A percentile compares a stretch with the other conserved stretches of the same genome.
These are phyloP conservation scores for Umbelopsis ramanniana DNA, from an alignment of 192 early-diverging fungal species.

Conservation along the genomic window DNA sequence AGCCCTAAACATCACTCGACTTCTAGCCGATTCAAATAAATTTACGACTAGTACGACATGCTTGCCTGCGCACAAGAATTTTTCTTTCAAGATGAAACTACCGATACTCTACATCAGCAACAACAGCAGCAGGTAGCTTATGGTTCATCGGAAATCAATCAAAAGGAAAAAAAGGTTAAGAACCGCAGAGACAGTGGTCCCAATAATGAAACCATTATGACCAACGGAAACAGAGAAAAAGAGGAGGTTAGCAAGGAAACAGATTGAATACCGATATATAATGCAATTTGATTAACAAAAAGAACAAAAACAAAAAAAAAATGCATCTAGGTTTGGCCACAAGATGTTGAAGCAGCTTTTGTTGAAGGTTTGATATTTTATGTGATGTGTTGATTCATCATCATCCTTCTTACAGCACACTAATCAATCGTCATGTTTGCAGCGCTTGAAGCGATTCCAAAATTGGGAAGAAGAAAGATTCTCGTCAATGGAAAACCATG, in stretches of 20 bases:
- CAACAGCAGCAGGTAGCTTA: neutral
- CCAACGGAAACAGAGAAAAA: conserved; percentile 29
- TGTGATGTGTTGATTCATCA: neutral
- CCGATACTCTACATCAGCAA: conserved; percentile 15
- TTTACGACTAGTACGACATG: conserved; percentile 23
- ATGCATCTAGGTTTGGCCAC: conserved; percentile 58
- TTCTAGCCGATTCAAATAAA: neutral
- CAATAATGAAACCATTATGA: conserved; percentile 4
- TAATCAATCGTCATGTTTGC: conserved; percentile 15
- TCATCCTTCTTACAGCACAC: neutral
- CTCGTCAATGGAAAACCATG: conserved; percentile 58
- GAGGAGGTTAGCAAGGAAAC: conserved; percentile 27
- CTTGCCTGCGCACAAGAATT: conserved; percentile 40
- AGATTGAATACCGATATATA: neutral
- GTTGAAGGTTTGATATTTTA: conserved; percentile 53
- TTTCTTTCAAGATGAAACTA: conserved; percentile 29
- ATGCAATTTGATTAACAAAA: too few relatives aligned
- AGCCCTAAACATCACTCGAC: neutral
- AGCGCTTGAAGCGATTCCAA: conserved; percentile 58
- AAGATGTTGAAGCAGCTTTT: conserved; percentile 62
- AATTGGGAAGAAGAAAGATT: conserved; percentile 56
- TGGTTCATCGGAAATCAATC: neutral
- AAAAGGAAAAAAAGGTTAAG: conserved; percentile 3
- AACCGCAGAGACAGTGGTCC: conserved; percentile 20
- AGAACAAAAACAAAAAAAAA: too few relatives aligned